Evolutionary conservation across 768 basidiomycete genomes (phyloP).

Genomic region (Nidularia sp.): DNA sequence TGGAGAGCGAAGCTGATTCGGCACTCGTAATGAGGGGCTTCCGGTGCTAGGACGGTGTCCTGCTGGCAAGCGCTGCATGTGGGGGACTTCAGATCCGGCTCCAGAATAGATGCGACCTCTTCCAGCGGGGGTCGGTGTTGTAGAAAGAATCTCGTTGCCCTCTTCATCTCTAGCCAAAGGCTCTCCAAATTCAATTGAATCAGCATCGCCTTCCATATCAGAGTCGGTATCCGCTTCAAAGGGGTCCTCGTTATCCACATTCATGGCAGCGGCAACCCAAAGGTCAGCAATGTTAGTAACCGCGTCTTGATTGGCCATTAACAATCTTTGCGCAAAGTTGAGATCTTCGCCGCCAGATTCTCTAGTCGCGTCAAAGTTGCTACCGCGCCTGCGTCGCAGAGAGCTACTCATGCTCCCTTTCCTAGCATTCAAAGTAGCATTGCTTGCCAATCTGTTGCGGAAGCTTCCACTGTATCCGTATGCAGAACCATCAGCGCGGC

Average conservation of each 20-base stretch:
- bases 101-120: neutral
- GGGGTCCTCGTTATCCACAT: constrained; percentile 86
- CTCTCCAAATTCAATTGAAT: constrained; percentile 9
- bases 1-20: constrained; percentile 2
- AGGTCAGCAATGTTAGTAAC: constrained; percentile 94
- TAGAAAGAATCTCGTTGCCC: neutral
- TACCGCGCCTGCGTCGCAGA: constrained; percentile 46
- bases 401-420: constrained; percentile 55
- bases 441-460: constrained; percentile 52
- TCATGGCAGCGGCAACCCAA: constrained; percentile 97
- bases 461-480: constrained; percentile 69
- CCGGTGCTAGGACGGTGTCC: too few relatives aligned
- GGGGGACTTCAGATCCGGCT: neutral
- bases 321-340: constrained; percentile 82
- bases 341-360: constrained; percentile 49
- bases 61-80: too few relatives aligned
- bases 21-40: neutral
- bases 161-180: neutral
- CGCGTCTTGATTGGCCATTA: constrained; percentile 93
- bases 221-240: constrained; percentile 56
- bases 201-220: constrained; percentile 25
- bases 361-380: constrained; percentile 39
- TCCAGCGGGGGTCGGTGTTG: neutral
- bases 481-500: constrained; percentile 68
- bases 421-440: constrained; percentile 35